A percentile compares a stretch with the other conserved stretches of the same genome.
Conservation (phyloP, 257 asterid genomes). For the Cordia subcordata region DNA sequence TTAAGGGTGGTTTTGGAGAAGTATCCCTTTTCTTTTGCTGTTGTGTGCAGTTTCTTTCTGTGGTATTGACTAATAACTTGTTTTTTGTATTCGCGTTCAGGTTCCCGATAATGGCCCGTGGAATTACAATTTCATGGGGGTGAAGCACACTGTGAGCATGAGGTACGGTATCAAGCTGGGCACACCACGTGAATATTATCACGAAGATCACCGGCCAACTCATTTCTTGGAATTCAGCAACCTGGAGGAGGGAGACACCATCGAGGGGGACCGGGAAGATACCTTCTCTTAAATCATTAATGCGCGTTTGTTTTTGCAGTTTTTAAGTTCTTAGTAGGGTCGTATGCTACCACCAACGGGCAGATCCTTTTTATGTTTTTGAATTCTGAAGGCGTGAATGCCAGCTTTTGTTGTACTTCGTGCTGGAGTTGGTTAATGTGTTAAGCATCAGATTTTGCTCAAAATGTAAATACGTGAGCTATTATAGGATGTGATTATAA, state of each 20-base stretch:
- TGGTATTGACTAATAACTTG: neutral
- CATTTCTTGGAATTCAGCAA: constrained; percentile 96
- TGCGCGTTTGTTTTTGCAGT: too few relatives aligned
- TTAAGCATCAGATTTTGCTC: too few relatives aligned
- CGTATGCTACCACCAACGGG: too few relatives aligned
- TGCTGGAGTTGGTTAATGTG: too few relatives aligned
- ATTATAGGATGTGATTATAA: too few relatives aligned
- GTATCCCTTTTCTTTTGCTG: neutral
- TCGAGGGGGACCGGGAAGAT: constrained; percentile 88
- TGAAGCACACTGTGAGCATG: constrained; percentile 84
- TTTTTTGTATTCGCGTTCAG: constrained; percentile 22
- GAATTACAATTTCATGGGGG: constrained; percentile 98
- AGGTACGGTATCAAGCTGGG: constrained; percentile 83
- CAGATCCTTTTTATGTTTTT: too few relatives aligned
- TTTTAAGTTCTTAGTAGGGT: too few relatives aligned
- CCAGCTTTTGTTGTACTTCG: too few relatives aligned
- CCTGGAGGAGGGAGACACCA: constrained; percentile 86
- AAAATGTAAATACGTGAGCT: too few relatives aligned
- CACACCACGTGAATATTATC: constrained; percentile 78
- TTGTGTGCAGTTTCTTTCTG: neutral
- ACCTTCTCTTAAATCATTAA: constrained; percentile 62
- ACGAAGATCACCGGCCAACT: constrained; percentile 89
- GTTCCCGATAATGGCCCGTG: constrained; percentile 95
- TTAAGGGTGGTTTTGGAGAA: neutral
- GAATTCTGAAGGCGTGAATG: too few relatives aligned